phyloP scores from a whole-genome alignment of 1,139 yeast species.

The Sugiyamaella xylanicola region DNA sequence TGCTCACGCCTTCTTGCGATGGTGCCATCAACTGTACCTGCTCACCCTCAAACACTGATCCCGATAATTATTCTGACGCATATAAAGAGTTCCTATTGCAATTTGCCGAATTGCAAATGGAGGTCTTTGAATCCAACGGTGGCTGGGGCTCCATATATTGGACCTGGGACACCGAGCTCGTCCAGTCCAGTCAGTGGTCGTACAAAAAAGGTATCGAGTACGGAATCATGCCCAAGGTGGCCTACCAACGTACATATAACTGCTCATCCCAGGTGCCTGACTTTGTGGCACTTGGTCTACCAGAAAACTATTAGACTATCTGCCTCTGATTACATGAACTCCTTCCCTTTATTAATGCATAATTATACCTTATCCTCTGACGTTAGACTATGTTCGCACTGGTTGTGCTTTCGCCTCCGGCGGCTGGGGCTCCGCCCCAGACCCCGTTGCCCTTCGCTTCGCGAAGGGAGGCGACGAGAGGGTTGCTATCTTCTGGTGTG shows the following conservation, averaged over 20 bases:
- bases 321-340: background rate
- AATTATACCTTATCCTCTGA: no score
- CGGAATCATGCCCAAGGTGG: slow-evolving; percentile 40
- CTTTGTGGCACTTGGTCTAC: slow-evolving; percentile 36
- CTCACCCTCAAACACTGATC: slow-evolving; percentile 34
- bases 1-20: slow-evolving; percentile 37
- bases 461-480: no score
- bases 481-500: no score
- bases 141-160: slow-evolving; percentile 44
- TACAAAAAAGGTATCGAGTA: slow-evolving; percentile 39
- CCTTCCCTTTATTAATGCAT: slow-evolving; percentile 4
- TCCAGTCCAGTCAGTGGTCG: slow-evolving; percentile 41
- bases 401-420: no score
- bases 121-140: slow-evolving; percentile 38
- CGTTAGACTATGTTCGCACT: no score
- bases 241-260: slow-evolving; percentile 37
- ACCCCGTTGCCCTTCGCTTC: background rate
- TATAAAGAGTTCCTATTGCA: slow-evolving; percentile 38
- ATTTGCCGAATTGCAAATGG: slow-evolving; percentile 43
- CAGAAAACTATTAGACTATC: slow-evolving; percentile 31
- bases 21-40: slow-evolving; percentile 39
- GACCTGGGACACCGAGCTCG: slow-evolving; percentile 44
- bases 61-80: slow-evolving; percentile 34
- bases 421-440: background rate
- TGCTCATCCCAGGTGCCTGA: slow-evolving; percentile 37